Evolutionary conservation across 2,329 filamentous ascomycete genomes (phyloP).

Genomic region (Cladosporium velox): DNA sequence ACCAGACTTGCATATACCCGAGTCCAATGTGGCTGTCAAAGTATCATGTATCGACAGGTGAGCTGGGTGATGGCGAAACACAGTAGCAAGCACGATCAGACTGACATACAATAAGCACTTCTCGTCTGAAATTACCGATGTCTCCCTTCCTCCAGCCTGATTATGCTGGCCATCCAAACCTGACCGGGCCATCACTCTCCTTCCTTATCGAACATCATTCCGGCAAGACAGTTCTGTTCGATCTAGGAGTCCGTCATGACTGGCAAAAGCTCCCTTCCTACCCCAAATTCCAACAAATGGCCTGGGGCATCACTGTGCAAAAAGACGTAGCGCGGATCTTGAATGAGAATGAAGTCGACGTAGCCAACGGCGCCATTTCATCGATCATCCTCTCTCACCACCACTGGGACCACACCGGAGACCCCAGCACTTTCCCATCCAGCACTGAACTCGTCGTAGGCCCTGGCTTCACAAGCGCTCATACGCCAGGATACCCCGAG

Average conservation of each 20-base stretch:
- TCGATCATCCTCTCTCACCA: constrained; percentile 40
- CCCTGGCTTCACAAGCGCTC: constrained; percentile 47
- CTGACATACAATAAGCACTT: constrained; percentile 31
- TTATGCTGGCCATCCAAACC: constrained; percentile 41
- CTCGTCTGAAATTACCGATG: constrained; percentile 36
- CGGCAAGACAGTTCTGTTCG: constrained; percentile 47
- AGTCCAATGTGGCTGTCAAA: constrained; percentile 36
- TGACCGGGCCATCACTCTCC: constrained; percentile 46
- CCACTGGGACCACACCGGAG: constrained; percentile 44
- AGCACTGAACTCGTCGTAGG: constrained; percentile 50
- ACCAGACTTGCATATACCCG: constrained; percentile 38
- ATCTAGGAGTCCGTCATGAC: constrained; percentile 52
- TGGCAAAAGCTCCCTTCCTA: constrained; percentile 43
- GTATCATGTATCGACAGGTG: constrained; percentile 42
- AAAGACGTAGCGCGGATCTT: constrained; percentile 48
- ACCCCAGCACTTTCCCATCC: constrained; percentile 46
- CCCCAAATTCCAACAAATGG: constrained; percentile 34
- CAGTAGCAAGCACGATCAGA: background rate
- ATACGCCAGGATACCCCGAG: constrained; percentile 49
- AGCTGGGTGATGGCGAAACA: background rate
- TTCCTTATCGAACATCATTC: constrained; percentile 53
- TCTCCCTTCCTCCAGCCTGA: constrained; percentile 41
- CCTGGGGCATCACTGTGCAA: constrained; percentile 43
- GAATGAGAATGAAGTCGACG: constrained; percentile 42
- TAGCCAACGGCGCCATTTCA: constrained; percentile 39